phyloP scores from a whole-genome alignment of 345 rosid species.

The Eucalyptus guilfoylei region DNA sequence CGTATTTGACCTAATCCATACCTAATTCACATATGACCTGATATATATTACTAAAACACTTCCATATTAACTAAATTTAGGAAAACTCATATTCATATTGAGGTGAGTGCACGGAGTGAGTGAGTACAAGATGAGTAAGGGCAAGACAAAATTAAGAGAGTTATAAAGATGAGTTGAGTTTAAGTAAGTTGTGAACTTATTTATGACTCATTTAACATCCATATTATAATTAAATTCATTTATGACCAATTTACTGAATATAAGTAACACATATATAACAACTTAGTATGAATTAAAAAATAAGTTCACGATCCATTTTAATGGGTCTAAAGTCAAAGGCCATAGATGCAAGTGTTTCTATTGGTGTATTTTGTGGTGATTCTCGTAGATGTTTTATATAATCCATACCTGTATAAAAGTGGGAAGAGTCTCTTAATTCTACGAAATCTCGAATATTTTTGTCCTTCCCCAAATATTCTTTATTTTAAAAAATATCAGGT shows the following conservation, averaged over 20 bases:
- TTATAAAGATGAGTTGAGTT: neutral
- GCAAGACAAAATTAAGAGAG: neutral
- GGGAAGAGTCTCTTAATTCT: neutral
- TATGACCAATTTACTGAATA: too few relatives aligned
- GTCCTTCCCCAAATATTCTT: too few relatives aligned
- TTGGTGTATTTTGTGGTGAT: neutral
- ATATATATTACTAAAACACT: too few relatives aligned
- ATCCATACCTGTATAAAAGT: neutral
- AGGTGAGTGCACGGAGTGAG: neutral
- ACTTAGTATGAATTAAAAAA: neutral
- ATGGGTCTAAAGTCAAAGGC: neutral
- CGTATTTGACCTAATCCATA: neutral
- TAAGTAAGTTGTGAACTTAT: neutral
- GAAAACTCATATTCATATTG: neutral
- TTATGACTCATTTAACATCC: too few relatives aligned
- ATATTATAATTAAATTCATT: neutral
- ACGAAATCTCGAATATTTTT: too few relatives aligned
- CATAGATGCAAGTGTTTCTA: neutral
- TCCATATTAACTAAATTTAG: too few relatives aligned
- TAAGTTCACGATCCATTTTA: neutral
- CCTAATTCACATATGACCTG: neutral
- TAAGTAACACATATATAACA: neutral
- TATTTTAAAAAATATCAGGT: too few relatives aligned
- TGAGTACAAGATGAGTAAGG: neutral
- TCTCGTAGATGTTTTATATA: neutral